These are phyloP conservation scores for Aspergillus neotritici DNA, from an alignment of 2,329 filamentous ascomycete species.

Conservation along the genomic window DNA sequence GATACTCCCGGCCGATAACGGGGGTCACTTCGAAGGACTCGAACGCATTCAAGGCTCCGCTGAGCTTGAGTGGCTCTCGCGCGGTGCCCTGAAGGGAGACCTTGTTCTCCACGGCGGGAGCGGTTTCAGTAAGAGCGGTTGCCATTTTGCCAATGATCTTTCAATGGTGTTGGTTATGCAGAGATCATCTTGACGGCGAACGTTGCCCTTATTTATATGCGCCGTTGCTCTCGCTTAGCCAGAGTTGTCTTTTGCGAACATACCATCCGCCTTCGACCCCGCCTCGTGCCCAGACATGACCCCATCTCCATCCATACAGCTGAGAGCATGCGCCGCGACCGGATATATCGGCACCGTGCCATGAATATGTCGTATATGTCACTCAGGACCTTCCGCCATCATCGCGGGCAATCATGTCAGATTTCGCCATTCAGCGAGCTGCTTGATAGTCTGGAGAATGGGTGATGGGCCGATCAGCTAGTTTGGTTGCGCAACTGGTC, in stretches of 20 bases:
- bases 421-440: conserved; percentile 6
- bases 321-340: no score
- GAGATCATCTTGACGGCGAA: neutral
- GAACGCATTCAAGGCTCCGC: conserved; percentile 40
- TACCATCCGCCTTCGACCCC: no score
- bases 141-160: conserved; percentile 13
- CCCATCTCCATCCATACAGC: no score
- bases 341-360: no score
- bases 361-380: no score
- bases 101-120: conserved; percentile 14
- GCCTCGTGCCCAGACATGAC: no score
- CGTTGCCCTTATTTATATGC: no score
- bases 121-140: conserved; percentile 16
- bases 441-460: neutral
- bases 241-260: no score
- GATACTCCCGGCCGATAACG: conserved; percentile 47
- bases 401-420: conserved; percentile 10
- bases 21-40: conserved; percentile 48
- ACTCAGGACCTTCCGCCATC: conserved; percentile 4
- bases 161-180: no score
- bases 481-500: conserved; percentile 9
- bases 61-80: conserved; percentile 32
- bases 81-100: conserved; percentile 11
- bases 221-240: no score
- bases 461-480: neutral